phyloP scores from a whole-genome alignment of 148 eudicot genomes.

The Heliamphora exappendiculata region DNA sequence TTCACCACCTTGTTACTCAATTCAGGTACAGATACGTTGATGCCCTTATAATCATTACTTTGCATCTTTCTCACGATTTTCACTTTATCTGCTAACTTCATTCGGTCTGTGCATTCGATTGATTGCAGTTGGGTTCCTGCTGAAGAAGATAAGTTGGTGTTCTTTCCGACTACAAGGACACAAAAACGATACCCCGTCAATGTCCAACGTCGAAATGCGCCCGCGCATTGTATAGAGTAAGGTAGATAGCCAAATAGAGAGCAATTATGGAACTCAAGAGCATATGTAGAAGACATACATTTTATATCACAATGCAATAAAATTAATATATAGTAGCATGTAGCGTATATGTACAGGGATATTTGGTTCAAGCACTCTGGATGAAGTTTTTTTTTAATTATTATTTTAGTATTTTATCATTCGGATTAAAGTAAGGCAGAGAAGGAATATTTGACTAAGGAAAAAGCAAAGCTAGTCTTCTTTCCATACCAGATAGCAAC shows the following conservation, averaged over 20 bases:
- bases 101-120: conserved; percentile 5
- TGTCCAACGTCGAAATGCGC: conserved; percentile 33
- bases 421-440: too few relatives aligned
- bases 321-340: conserved; percentile 3
- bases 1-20: conserved; percentile 79
- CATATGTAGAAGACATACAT: not conserved
- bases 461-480: too few relatives aligned
- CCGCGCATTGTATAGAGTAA: conserved; percentile 13
- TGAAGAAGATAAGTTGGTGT: conserved; percentile 58
- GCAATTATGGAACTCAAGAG: not conserved
- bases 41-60: not conserved
- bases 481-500: too few relatives aligned
- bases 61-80: not conserved
- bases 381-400: too few relatives aligned
- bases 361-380: too few relatives aligned
- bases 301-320: conserved; percentile 6
- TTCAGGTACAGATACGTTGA: conserved; percentile 48
- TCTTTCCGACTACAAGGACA: conserved; percentile 87
- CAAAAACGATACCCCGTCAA: conserved; percentile 73
- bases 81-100: not conserved
- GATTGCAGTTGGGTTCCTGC: conserved; percentile 50
- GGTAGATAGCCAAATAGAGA: not conserved
- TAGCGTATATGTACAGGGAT: too few relatives aligned
- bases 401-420: too few relatives aligned
- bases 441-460: too few relatives aligned